Evolutionary conservation across 768 basidiomycete genomes (phyloP).

Genomic region (Suillus decipiens): DNA sequence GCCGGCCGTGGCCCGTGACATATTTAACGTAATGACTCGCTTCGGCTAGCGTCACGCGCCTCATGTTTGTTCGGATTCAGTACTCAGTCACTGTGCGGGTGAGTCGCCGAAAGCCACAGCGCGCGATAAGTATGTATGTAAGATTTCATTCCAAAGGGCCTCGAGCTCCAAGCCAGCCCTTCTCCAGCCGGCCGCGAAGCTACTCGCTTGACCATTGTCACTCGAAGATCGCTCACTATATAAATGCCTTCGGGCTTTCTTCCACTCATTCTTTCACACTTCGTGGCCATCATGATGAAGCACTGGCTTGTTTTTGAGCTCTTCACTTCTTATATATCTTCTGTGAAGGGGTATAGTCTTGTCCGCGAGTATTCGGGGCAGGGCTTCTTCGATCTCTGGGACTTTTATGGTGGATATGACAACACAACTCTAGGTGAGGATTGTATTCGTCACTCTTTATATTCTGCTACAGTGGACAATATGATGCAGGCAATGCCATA

Average conservation of each 20-base stretch:
- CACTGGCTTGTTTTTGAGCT: slow-evolving; percentile 5
- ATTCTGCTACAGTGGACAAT: slow-evolving; percentile 4
- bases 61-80: slow-evolving; percentile 1
- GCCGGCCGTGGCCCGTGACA: too few relatives aligned
- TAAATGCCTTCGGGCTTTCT: slow-evolving; percentile 1
- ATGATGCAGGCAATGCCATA: slow-evolving; percentile 56
- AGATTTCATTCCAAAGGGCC: not conserved
- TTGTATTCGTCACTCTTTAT: slow-evolving; percentile 27
- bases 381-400: slow-evolving; percentile 57
- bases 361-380: slow-evolving; percentile 47
- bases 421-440: slow-evolving; percentile 43
- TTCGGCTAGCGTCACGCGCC: not conserved
- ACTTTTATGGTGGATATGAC: slow-evolving; percentile 51
- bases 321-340: slow-evolving; percentile 11
- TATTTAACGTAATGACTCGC: too few relatives aligned
- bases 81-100: not conserved
- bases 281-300: slow-evolving; percentile 18
- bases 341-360: slow-evolving; percentile 34
- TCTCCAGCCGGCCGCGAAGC: not conserved
- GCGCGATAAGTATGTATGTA: not conserved
- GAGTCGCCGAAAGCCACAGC: not conserved
- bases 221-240: slow-evolving; percentile 12
- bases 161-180: not conserved
- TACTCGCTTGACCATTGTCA: slow-evolving; percentile 9
- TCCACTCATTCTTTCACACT: not conserved